Percentiles rank a stretch among this genome's conserved stretches.
Evolutionary conservation across 1,284 basidiomycete species (phyloP).

Genomic region (Malassezia obtusa): DNA sequence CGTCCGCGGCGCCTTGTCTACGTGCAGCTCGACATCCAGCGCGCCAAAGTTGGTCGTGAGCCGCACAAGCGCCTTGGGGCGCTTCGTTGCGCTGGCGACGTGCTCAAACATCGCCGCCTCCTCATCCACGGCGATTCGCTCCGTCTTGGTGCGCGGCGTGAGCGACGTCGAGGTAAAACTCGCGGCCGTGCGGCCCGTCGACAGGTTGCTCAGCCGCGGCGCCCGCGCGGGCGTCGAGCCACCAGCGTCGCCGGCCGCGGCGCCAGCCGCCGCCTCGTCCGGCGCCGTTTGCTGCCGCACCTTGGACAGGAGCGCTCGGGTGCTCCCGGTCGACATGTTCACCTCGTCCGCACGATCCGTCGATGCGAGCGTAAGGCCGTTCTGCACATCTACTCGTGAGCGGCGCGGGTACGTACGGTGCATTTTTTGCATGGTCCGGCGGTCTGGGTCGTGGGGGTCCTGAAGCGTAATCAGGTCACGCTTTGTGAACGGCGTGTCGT

Average conservation of each 20-base stretch:
- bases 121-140: constrained; percentile 81
- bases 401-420: constrained; percentile 2
- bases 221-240: background rate
- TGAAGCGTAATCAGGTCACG: constrained; percentile 77
- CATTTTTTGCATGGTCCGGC: constrained; percentile 13
- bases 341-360: constrained; percentile 16
- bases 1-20: constrained; percentile 84
- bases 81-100: constrained; percentile 51
- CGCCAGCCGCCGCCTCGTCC: background rate
- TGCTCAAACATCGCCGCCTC: constrained; percentile 71
- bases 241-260: background rate
- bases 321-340: constrained; percentile 30
- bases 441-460: constrained; percentile 47
- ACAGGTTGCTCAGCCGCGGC: constrained; percentile 14
- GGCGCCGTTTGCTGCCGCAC: background rate
- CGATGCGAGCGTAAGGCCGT: constrained; percentile 25
- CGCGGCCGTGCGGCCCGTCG: constrained; percentile 79
- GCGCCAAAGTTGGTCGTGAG: constrained; percentile 81
- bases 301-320: background rate
- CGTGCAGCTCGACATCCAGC: constrained; percentile 82
- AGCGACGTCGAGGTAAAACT: constrained; percentile 85
- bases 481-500: constrained; percentile 70
- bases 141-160: constrained; percentile 65
- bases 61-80: constrained; percentile 50
- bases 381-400: constrained; percentile 30